Conservation (phyloP, 2,329 filamentous ascomycete genomes). For the Alternaria arbusti region DNA sequence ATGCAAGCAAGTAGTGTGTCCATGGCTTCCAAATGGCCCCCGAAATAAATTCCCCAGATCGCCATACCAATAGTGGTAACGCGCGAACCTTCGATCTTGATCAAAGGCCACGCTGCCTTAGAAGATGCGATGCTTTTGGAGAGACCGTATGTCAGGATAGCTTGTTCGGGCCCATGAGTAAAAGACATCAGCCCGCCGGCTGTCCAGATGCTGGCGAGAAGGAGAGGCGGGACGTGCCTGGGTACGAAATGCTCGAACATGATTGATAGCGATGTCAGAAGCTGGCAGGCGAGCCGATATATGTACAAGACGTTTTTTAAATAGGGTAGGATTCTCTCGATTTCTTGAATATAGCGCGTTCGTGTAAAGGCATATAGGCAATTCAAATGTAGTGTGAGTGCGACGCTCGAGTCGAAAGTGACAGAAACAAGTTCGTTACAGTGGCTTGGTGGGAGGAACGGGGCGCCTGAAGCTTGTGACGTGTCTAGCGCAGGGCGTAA, state of each 20-base stretch:
- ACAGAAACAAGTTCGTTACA: neutral
- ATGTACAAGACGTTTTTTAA: neutral
- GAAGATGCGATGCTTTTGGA: neutral
- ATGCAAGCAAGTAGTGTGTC: slow-evolving; percentile 22
- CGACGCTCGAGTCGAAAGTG: neutral
- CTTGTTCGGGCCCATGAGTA: slow-evolving; percentile 4
- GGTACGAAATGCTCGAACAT: slow-evolving; percentile 2
- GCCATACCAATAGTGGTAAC: neutral
- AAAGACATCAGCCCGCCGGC: slow-evolving; percentile 21
- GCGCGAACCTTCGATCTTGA: neutral
- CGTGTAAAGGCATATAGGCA: neutral
- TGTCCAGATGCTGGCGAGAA: slow-evolving; percentile 24
- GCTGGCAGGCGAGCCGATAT: neutral
- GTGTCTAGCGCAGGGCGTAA: neutral
- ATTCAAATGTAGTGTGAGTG: neutral
- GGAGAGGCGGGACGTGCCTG: slow-evolving; percentile 23
- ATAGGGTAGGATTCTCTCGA: neutral
- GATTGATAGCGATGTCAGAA: neutral
- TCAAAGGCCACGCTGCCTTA: neutral
- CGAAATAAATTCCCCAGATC: slow-evolving; percentile 17
- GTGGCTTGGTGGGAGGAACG: neutral
- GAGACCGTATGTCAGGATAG: neutral
- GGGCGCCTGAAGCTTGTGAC: neutral
- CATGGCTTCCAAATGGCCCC: slow-evolving; percentile 25
- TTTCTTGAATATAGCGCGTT: neutral